Evolutionary conservation across 352 stramenopile genomes (phyloP).

Genomic region (Phytophthora tubulina): DNA sequence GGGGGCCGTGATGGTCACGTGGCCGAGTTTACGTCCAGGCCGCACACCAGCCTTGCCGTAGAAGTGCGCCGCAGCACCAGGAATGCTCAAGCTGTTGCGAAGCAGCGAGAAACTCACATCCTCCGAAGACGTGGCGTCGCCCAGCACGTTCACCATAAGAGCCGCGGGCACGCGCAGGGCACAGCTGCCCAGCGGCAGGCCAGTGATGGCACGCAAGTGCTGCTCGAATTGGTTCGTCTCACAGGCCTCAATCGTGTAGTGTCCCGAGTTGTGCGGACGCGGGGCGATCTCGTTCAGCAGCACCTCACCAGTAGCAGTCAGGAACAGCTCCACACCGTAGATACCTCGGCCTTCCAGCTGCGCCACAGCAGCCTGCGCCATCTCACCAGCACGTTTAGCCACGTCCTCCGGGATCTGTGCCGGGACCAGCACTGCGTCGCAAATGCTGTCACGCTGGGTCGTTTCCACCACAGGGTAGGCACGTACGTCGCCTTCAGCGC

Average conservation of each 20-base stretch:
- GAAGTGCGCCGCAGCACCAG: slow-evolving; percentile 94
- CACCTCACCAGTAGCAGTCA: slow-evolving; percentile 88
- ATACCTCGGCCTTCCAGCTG: slow-evolving; percentile 89
- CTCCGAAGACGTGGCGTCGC: slow-evolving; percentile 65
- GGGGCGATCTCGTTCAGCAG: slow-evolving; percentile 98
- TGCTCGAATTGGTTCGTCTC: slow-evolving; percentile 99
- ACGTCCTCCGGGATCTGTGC: slow-evolving; percentile 67
- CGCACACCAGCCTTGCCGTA: slow-evolving; percentile 95
- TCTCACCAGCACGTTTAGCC: slow-evolving; percentile 55
- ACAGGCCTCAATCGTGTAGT: slow-evolving; percentile 99
- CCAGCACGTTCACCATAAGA: slow-evolving; percentile 94
- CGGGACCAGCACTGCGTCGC: slow-evolving; percentile 95
- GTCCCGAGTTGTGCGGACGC: slow-evolving; percentile 99
- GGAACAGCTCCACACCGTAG: slow-evolving; percentile 98
- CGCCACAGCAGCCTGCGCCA: slow-evolving; percentile 79
- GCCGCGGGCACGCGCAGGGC: slow-evolving; percentile 90
- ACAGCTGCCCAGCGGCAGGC: slow-evolving; percentile 95
- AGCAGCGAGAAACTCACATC: slow-evolving; percentile 86
- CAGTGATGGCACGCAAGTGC: slow-evolving; percentile 95
- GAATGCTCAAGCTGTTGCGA: slow-evolving; percentile 68
- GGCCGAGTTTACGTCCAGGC: slow-evolving; percentile 96
- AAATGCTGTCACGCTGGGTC: slow-evolving; percentile 98
- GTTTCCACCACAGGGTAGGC: slow-evolving; percentile 98
- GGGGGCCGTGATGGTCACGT: slow-evolving; percentile 96
- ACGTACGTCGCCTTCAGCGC: slow-evolving; percentile 60